phyloP scores from a whole-genome alignment of 2,329 filamentous ascomycete genomes.

The Lecanosticta acicola region DNA sequence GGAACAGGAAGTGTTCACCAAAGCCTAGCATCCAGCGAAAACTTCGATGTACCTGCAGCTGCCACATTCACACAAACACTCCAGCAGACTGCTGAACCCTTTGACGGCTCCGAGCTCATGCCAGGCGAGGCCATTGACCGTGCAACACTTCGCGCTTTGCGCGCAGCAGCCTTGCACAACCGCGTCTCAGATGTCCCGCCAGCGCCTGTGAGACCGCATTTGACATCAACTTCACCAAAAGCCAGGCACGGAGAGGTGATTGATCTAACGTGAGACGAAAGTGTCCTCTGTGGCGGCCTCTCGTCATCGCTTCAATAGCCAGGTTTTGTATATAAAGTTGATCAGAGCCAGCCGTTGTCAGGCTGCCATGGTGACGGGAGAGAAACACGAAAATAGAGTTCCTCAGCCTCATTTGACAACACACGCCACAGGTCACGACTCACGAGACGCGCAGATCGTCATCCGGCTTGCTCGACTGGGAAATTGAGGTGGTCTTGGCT shows the following conservation, averaged over 20 bases:
- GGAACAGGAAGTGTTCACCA: no score
- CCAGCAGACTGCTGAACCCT: neutral
- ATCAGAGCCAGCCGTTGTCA: neutral
- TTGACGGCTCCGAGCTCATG: slow-evolving; percentile 8
- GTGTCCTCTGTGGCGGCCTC: no score
- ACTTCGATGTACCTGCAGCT: neutral
- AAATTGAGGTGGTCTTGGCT: no score
- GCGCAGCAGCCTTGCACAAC: neutral
- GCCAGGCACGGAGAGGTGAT: slow-evolving; percentile 9
- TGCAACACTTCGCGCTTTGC: slow-evolving; percentile 1
- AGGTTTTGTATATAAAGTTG: no score
- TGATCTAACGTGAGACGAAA: slow-evolving; percentile 15
- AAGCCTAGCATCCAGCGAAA: no score
- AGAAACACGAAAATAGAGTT: neutral
- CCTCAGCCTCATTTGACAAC: neutral
- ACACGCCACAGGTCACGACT: neutral
- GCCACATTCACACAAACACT: neutral
- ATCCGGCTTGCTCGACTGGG: neutral
- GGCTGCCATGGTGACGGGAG: neutral
- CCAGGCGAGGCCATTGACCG: slow-evolving; percentile 9
- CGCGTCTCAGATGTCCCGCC: neutral
- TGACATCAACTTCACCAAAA: no score
- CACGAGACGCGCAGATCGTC: neutral
- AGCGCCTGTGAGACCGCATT: neutral
- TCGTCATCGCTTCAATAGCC: no score